phyloP scores from a whole-genome alignment of 805 yeast genomes.

The Monosporozyma solicola region DNA sequence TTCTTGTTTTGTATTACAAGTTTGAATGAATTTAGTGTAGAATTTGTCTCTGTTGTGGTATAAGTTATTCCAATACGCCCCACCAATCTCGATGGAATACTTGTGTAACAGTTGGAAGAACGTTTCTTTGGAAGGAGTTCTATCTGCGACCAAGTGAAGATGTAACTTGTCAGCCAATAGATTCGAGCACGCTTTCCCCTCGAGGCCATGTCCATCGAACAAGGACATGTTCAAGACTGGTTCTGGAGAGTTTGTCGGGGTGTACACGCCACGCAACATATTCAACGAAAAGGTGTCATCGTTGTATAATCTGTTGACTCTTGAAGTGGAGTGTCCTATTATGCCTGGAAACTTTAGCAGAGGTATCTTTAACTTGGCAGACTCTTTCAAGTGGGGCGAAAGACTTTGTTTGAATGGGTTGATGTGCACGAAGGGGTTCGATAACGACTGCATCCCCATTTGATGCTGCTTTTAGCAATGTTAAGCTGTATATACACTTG shows the following conservation, averaged over 20 bases:
- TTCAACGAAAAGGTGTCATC: constrained; percentile 74
- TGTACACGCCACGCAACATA: constrained; percentile 34
- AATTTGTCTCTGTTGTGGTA: constrained; percentile 35
- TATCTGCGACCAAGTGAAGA: constrained; percentile 40
- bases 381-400: background rate
- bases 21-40: constrained; percentile 29
- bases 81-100: constrained; percentile 55
- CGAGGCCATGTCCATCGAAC: constrained; percentile 95
- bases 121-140: constrained; percentile 23
- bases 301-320: constrained; percentile 69
- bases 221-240: constrained; percentile 60
- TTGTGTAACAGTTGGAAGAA: constrained; percentile 39
- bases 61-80: constrained; percentile 83
- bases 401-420: background rate
- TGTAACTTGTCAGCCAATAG: constrained; percentile 49
- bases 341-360: constrained; percentile 27
- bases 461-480: no score
- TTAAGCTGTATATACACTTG: no score
- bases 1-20: constrained; percentile 30
- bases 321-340: constrained; percentile 67
- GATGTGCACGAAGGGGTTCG: background rate
- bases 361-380: constrained; percentile 5
- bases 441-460: background rate
- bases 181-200: constrained; percentile 46
- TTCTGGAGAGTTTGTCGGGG: constrained; percentile 12